phyloP scores from a whole-genome alignment of 2,329 filamentous ascomycete genomes.

The Scedosporium apiospermum region DNA sequence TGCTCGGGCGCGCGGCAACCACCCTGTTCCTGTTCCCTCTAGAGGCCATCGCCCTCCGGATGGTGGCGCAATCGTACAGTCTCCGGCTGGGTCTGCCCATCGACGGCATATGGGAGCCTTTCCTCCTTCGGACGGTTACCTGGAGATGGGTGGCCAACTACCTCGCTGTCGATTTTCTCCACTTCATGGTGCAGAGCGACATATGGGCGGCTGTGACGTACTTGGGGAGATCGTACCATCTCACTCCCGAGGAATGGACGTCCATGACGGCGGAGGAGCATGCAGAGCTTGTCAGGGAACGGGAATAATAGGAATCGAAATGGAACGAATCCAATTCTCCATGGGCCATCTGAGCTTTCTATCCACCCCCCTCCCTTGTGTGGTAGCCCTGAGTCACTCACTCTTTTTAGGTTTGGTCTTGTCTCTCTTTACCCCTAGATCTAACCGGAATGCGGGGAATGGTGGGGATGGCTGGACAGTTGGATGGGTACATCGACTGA shows the following conservation, averaged over 20 bases:
- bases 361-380: background rate
- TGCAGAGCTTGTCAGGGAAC: conserved; percentile 1
- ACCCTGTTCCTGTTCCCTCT: conserved; percentile 34
- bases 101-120: background rate
- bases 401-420: too few relatives aligned
- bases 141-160: conserved; percentile 34
- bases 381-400: too few relatives aligned
- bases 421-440: too few relatives aligned
- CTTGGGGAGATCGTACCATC: conserved; percentile 11
- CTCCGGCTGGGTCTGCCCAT: conserved; percentile 23
- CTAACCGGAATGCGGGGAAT: too few relatives aligned
- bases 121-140: conserved; percentile 25
- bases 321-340: background rate
- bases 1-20: conserved; percentile 32
- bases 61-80: conserved; percentile 33
- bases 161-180: conserved; percentile 33
- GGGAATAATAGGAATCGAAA: background rate
- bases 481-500: too few relatives aligned
- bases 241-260: conserved; percentile 5
- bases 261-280: conserved; percentile 2
- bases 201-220: conserved; percentile 33
- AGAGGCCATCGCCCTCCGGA: conserved; percentile 35
- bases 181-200: conserved; percentile 33
- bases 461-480: too few relatives aligned
- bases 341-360: too few relatives aligned